Evolutionary conservation across 148 eudicot genomes (phyloP), one percentile per base, ranked within the genome.

Genomic region (Diospyros lotus): DNA sequence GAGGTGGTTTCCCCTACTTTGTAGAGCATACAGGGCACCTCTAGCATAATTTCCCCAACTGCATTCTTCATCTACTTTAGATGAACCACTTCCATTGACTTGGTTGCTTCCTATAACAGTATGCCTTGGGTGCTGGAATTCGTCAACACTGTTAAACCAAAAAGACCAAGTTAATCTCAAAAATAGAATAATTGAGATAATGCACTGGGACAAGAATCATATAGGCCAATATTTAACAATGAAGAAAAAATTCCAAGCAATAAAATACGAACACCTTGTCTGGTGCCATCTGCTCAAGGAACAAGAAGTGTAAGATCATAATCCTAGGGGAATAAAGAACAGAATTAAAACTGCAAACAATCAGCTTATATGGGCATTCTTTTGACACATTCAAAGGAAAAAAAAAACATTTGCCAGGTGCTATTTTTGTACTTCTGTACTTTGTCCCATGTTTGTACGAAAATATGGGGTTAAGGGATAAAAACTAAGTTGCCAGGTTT

Each of bases 21-120:
- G 93, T 73, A 96, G 84, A 38, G 98, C 98, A 86, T 96, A 96
- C 53, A 89, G 51, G 76, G 98, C 99, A 79, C 94, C 99, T 82
- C 86, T 82, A 51, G 99, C 97, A 80, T 95, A 95, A 81, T 82
- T 87, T 62, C 98, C 99, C 99, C 99, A 96, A 62, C 78, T 75
- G 79, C 87, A 81, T 74, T 95, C 94, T 75, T 89, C 90, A 40
- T 74, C 59, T 64, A 68, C 28, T 75, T 77, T 82, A 42, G 82
- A 45, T 54, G 87, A 69, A 62, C 82, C 84, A 73, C 79, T 85
- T 58, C 54, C 73, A 46, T 75, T 75, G n/a, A 62, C 45, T 8
- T 12, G 69, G 56, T 75, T 90, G 71, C 80, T 86, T 81, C 59
- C 69, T 58, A 78, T 80, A 70, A 58, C 81, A 75, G 56, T 54